Conservation (phyloP, 1,284 basidiomycete species). For the Ganoderma lucidum region DNA sequence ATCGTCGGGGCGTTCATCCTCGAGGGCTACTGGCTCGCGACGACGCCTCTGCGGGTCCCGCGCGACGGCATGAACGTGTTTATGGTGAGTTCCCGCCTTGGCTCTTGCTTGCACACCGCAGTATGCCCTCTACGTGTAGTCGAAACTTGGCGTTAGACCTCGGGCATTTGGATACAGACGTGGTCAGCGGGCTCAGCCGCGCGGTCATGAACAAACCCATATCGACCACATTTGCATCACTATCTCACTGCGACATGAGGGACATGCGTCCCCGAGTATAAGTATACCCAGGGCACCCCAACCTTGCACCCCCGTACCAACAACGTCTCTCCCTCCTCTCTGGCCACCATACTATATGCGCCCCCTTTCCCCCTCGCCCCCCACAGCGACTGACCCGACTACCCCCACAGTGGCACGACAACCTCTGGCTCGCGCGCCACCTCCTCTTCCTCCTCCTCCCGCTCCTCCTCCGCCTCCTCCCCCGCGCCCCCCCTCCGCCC, state of each 20-base stretch:
- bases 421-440: conserved; percentile 59
- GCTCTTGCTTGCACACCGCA: neutral
- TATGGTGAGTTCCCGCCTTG: conserved; percentile 56
- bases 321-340: too few species aligned
- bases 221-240: too few species aligned
- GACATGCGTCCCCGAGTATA: too few species aligned
- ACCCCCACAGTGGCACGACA: conserved; percentile 68
- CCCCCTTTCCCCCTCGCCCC: neutral
- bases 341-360: neutral
- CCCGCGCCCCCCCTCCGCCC: conserved; percentile 35
- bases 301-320: neutral
- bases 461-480: conserved; percentile 55
- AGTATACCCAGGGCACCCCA: too few species aligned
- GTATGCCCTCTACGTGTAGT: too few species aligned
- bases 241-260: too few species aligned
- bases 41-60: conserved; percentile 54
- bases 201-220: too few species aligned
- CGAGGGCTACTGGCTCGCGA: conserved; percentile 63
- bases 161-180: neutral
- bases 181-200: too few species aligned
- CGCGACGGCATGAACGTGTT: conserved; percentile 47
- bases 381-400: neutral
- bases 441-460: conserved; percentile 67
- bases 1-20: conserved; percentile 56
- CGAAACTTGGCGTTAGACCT: neutral